phyloP scores from a whole-genome alignment of 306 rosid genomes.

The Quercus dentata region DNA sequence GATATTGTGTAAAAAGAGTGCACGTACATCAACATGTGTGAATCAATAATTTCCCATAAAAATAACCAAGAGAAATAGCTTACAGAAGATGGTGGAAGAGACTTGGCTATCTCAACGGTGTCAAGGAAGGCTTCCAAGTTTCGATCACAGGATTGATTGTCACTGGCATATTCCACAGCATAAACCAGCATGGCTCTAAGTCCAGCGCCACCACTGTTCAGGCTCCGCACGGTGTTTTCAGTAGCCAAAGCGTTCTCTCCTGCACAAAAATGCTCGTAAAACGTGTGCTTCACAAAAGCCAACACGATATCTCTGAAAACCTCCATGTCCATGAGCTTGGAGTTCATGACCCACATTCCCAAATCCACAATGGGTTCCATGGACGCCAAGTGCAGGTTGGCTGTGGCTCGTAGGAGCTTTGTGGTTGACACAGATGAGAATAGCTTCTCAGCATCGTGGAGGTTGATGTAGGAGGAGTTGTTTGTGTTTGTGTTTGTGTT shows the following conservation, averaged over 20 bases:
- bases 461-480: slow-evolving; percentile 22
- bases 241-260: slow-evolving; percentile 63
- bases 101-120: slow-evolving; percentile 52
- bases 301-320: slow-evolving; percentile 11
- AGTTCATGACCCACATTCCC: slow-evolving; percentile 74
- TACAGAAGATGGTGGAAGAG: slow-evolving; percentile 79
- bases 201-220: slow-evolving; percentile 40
- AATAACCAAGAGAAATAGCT: slow-evolving; percentile 9
- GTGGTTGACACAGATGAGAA: slow-evolving; percentile 46
- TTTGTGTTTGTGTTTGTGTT: slow-evolving; percentile 16
- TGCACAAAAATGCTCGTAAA: slow-evolving; percentile 76
- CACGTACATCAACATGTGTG: too few relatives aligned
- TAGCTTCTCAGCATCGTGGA: slow-evolving; percentile 43
- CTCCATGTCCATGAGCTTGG: slow-evolving; percentile 49
- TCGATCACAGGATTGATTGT: slow-evolving; percentile 57
- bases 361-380: slow-evolving; percentile 71
- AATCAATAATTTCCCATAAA: too few relatives aligned
- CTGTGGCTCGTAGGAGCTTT: slow-evolving; percentile 52
- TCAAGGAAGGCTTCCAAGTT: slow-evolving; percentile 53
- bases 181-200: slow-evolving; percentile 81
- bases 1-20: too few relatives aligned
- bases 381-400: slow-evolving; percentile 69
- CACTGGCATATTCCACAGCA: slow-evolving; percentile 67
- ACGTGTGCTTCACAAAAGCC: slow-evolving; percentile 28
- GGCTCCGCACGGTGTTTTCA: slow-evolving; percentile 27